Conservation (phyloP, 129 eudicot genomes). For the Tanacetum coccineum region DNA sequence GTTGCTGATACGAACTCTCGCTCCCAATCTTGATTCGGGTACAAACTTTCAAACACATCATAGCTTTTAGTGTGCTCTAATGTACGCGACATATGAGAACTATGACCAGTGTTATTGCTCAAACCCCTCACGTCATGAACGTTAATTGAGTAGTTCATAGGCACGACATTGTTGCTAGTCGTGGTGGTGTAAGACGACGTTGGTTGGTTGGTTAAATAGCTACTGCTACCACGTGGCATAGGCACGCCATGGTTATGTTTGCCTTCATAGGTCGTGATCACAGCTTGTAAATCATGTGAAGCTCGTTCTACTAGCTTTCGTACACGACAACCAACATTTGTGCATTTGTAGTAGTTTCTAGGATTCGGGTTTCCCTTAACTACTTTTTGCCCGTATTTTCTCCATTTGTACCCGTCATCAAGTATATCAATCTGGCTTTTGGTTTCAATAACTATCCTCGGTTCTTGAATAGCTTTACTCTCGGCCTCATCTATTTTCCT, state of each 20-base stretch:
- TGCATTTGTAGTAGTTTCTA: conserved; percentile 96
- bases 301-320: conserved; percentile 95
- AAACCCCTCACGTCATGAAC: conserved; percentile 24
- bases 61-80: conserved; percentile 33
- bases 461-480: conserved; percentile 63
- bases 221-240: conserved; percentile 55
- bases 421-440: conserved; percentile 85
- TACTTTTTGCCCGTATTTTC: conserved; percentile 94
- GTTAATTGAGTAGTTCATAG: conserved; percentile 24
- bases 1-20: conserved; percentile 22
- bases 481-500: conserved; percentile 84
- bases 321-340: conserved; percentile 67
- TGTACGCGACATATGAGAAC: conserved; percentile 43
- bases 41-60: conserved; percentile 28
- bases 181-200: conserved; percentile 19
- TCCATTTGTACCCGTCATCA: conserved; percentile 96
- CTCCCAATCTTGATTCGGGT: conserved; percentile 34
- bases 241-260: conserved; percentile 91
- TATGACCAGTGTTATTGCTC: conserved; percentile 25
- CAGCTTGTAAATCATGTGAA: conserved; percentile 67
- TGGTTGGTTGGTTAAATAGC: conserved; percentile 40
- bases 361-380: conserved; percentile 97
- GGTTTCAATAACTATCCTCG: conserved; percentile 83
- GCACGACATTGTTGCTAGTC: conserved; percentile 25
- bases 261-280: conserved; percentile 94